phyloP scores from a whole-genome alignment of 805 yeast genomes.

The Metschnikowia cubensis region DNA sequence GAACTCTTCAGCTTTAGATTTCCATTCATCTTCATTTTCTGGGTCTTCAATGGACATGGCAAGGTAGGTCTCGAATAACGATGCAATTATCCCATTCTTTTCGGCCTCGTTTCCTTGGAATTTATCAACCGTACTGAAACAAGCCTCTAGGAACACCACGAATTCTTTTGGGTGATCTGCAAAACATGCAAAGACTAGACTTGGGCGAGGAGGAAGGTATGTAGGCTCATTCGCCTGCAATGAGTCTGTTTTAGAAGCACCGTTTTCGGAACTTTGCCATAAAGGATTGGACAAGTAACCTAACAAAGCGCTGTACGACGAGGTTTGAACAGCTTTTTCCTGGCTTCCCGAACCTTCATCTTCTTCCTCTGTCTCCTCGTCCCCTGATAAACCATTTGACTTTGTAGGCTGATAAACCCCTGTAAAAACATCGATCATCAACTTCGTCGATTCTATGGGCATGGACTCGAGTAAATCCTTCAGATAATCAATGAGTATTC shows the following conservation, averaged over 20 bases:
- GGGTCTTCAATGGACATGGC: conserved; percentile 42
- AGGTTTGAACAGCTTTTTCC: conserved; percentile 11
- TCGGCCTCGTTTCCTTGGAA: conserved; percentile 72
- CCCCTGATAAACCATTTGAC: conserved; percentile 10
- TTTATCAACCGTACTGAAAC: conserved; percentile 70
- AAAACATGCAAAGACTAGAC: conserved; percentile 81
- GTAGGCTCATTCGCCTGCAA: conserved; percentile 42
- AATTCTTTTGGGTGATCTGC: conserved; percentile 83
- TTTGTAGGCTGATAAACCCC: conserved; percentile 61
- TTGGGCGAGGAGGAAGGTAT: conserved; percentile 88
- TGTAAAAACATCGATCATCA: conserved; percentile 83
- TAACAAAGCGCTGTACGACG: conserved; percentile 17
- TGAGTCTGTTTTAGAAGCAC: not conserved
- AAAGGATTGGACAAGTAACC: conserved; percentile 14
- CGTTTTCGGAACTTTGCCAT: conserved; percentile 2
- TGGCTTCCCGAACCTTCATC: conserved; percentile 7
- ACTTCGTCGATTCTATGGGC: conserved; percentile 78
- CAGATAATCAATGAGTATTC: conserved; percentile 66
- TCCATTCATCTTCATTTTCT: conserved; percentile 52
- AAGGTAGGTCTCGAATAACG: conserved; percentile 79
- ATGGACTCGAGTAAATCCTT: conserved; percentile 57
- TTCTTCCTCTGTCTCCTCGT: not conserved
- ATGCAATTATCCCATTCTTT: conserved; percentile 66
- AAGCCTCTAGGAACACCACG: conserved; percentile 89
- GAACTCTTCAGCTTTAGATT: conserved; percentile 54